Conservation (phyloP, 306 rosid genomes). For the Benincasa hispida region DNA sequence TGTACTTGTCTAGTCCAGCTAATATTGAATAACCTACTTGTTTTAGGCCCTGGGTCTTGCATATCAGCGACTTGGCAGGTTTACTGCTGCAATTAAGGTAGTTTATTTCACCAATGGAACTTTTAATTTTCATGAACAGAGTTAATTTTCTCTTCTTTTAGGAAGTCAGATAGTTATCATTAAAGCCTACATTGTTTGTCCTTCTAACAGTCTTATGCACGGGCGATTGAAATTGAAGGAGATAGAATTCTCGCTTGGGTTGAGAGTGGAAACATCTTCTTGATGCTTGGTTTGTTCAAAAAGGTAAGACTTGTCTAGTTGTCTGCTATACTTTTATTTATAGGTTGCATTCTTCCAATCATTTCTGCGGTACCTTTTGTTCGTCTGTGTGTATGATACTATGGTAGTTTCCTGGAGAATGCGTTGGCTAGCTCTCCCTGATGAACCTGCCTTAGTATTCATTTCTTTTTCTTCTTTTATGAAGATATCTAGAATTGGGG, state of each 20-base stretch:
- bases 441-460: not conserved
- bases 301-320: conserved; percentile 35
- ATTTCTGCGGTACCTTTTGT: not conserved
- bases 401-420: not conserved
- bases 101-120: not conserved
- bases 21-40: not conserved
- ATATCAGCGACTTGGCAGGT: conserved; percentile 81
- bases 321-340: not conserved
- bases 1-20: conserved; percentile 2
- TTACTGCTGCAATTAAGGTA: conserved; percentile 88
- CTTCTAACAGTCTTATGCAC: conserved; percentile 69
- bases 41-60: conserved; percentile 85
- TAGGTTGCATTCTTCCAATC: not conserved
- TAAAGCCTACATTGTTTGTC: conserved; percentile 9
- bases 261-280: conserved; percentile 73
- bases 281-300: conserved; percentile 59
- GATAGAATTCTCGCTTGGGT: conserved; percentile 50
- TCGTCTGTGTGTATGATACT: not conserved
- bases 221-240: conserved; percentile 68
- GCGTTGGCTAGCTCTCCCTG: not conserved
- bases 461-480: not conserved
- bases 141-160: not conserved
- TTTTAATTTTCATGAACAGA: not conserved
- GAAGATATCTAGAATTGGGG: not conserved
- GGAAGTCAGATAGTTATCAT: not conserved